Evolutionary conservation across 1,284 basidiomycete genomes (phyloP).

Genomic region (Coniophora puteana): DNA sequence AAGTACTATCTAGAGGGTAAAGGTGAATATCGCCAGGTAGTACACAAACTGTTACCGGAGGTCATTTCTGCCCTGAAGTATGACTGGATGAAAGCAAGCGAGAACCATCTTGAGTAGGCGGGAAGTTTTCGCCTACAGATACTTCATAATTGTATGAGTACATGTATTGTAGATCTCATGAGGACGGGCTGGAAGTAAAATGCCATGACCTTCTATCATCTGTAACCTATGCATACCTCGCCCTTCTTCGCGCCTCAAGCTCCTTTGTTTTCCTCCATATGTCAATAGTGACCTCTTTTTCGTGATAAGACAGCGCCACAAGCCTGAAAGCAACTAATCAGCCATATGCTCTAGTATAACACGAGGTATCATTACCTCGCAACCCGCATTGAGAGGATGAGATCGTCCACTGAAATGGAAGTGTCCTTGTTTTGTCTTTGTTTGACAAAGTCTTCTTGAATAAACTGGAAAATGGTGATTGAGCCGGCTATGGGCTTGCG

Average conservation of each 20-base stretch:
- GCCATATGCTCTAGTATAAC: background rate
- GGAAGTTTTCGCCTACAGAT: no score
- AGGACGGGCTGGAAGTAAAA: background rate
- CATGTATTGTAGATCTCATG: background rate
- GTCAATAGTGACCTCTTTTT: conserved; percentile 38
- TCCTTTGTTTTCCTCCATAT: conserved; percentile 46
- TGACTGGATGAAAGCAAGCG: conserved; percentile 65
- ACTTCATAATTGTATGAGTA: no score
- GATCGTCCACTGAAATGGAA: conserved; percentile 51
- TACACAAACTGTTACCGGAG: conserved; percentile 43
- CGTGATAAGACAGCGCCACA: conserved; percentile 45
- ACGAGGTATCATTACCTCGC: conserved; percentile 46
- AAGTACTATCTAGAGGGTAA: conserved; percentile 82
- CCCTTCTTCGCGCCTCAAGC: conserved; percentile 32
- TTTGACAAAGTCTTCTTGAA: conserved; percentile 72
- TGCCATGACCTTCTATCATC: background rate
- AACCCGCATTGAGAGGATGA: conserved; percentile 60
- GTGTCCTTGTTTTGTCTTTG: conserved; percentile 47
- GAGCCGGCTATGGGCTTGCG: conserved; percentile 5
- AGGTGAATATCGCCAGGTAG: conserved; percentile 42
- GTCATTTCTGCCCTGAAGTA: conserved; percentile 57
- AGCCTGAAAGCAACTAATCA: conserved; percentile 41
- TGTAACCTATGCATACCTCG: conserved; percentile 8
- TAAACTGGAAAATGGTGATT: conserved; percentile 41
- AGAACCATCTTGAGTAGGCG: conserved; percentile 42